Evolutionary conservation across 345 rosid species (phyloP).

Genomic region (Bretschneidera sinensis): DNA sequence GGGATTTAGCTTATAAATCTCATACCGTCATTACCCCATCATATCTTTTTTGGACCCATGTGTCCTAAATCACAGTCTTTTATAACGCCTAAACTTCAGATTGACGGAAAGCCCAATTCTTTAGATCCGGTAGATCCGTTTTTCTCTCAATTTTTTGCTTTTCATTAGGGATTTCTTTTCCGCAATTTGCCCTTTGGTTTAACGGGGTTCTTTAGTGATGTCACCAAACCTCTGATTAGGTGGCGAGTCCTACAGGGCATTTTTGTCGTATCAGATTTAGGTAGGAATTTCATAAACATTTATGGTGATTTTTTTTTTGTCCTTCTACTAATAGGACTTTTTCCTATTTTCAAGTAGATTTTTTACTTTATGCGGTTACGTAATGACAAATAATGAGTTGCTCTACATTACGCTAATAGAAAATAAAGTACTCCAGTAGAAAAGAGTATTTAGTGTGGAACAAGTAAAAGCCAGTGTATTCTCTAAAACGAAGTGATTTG

Average conservation of each 20-base stretch:
- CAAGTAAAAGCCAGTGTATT: too few species aligned
- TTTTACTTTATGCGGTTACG: too few species aligned
- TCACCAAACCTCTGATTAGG: constrained; percentile 17
- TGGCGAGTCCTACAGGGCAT: background rate
- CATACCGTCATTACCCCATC: constrained; percentile 17
- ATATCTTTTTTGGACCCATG: constrained; percentile 14
- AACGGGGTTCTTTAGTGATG: constrained; percentile 2
- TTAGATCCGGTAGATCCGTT: background rate
- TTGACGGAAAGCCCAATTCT: constrained; percentile 5
- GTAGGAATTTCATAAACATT: too few species aligned
- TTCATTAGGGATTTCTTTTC: background rate
- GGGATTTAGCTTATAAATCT: constrained; percentile 14
- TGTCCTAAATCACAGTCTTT: constrained; percentile 26
- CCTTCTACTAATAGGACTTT: too few species aligned
- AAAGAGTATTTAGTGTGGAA: too few species aligned
- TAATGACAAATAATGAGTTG: too few species aligned
- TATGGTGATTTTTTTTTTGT: too few species aligned
- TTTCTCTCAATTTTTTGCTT: background rate
- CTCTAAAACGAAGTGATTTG: too few species aligned
- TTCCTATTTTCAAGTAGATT: too few species aligned
- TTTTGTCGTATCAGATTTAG: too few species aligned
- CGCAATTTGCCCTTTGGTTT: constrained; percentile 10
- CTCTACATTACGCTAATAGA: too few species aligned
- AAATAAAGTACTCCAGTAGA: too few species aligned
- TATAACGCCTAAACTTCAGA: constrained; percentile 27